These are phyloP conservation scores for Acacia melanoxylon DNA, from an alignment of 306 rosid genomes.

Conservation along the genomic window DNA sequence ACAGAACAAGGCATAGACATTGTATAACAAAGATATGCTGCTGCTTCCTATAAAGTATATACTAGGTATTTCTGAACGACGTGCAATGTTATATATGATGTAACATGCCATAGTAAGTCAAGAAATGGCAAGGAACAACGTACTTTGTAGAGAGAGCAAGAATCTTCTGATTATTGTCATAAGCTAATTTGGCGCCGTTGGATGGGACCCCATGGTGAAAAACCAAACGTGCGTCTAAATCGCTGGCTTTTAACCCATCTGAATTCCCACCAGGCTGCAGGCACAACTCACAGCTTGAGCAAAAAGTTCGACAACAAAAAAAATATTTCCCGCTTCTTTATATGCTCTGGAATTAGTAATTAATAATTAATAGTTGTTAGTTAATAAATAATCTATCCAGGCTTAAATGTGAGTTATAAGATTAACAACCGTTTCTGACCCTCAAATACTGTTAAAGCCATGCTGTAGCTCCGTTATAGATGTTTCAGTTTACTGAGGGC, in stretches of 20 bases:
- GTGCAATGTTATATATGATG: neutral
- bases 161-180: conserved; percentile 62
- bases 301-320: neutral
- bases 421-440: neutral
- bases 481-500: neutral
- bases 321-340: neutral
- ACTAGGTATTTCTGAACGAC: neutral
- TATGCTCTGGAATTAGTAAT: neutral
- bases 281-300: neutral
- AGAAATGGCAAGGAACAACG: conserved; percentile 31
- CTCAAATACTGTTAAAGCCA: neutral
- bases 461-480: neutral
- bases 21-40: neutral
- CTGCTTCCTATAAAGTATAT: neutral
- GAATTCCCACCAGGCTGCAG: conserved; percentile 53
- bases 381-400: neutral
- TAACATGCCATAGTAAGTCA: neutral
- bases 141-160: conserved; percentile 85
- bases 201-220: conserved; percentile 82
- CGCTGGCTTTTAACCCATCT: conserved; percentile 46
- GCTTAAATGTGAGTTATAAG: neutral
- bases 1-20: neutral
- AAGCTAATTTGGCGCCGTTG: conserved; percentile 54
- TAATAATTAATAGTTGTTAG: no score
- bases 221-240: conserved; percentile 55